phyloP scores from a whole-genome alignment of 2,329 filamentous ascomycete genomes.

The Pseudogymnoascus sp. region DNA sequence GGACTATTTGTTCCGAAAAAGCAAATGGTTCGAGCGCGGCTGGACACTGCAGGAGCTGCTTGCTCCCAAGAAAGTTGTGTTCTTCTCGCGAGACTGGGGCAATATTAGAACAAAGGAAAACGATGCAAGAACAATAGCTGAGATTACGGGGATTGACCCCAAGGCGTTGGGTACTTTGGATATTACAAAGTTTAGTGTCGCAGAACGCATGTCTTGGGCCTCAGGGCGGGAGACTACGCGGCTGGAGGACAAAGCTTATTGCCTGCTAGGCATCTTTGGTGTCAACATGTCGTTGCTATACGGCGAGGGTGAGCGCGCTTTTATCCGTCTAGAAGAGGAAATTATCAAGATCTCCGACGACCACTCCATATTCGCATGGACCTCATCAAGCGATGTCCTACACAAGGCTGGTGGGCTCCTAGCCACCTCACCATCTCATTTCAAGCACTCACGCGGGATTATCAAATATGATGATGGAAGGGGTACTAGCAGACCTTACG shows the following conservation, averaged over 20 bases:
- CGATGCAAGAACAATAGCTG: conserved; percentile 17
- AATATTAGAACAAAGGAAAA: no score
- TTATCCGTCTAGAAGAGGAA: conserved; percentile 30
- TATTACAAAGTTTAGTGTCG: no score
- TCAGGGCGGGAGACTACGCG: conserved; percentile 29
- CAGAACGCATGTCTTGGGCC: conserved; percentile 32
- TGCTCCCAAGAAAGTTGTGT: conserved; percentile 10
- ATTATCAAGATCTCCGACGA: conserved; percentile 24
- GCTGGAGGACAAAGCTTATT: conserved; percentile 38
- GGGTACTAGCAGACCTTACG: not conserved
- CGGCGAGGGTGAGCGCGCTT: conserved; percentile 30
- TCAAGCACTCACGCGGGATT: not conserved
- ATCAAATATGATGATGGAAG: not conserved
- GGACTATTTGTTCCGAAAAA: no score
- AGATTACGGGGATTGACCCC: no score
- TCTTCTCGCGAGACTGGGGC: no score
- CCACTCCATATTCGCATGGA: no score
- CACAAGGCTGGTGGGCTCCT: not conserved
- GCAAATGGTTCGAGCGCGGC: not conserved
- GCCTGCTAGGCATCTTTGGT: conserved; percentile 36
- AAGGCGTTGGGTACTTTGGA: no score
- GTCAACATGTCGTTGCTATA: conserved; percentile 39
- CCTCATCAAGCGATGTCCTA: not conserved
- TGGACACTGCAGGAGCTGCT: conserved; percentile 16
- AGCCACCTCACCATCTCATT: not conserved